A percentile compares a stretch with the other conserved stretches of the same genome.
phyloP scores from a whole-genome alignment of 2,329 filamentous ascomycete genomes.

The Monosporascus sp. region DNA sequence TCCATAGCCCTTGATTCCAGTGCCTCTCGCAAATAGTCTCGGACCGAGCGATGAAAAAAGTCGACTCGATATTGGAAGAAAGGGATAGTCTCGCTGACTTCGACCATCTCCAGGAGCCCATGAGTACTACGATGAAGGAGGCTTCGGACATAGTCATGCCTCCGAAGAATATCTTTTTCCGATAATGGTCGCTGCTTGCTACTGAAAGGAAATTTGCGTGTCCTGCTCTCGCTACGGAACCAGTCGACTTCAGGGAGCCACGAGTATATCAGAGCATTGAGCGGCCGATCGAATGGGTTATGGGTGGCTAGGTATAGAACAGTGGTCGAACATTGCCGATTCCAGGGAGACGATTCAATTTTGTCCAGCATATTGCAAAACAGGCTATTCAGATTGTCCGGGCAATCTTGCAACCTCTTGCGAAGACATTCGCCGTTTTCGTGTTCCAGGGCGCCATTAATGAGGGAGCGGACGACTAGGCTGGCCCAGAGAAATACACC shows the following conservation, averaged over 20 bases:
- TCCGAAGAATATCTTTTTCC: not conserved
- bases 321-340: not conserved
- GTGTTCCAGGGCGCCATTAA: not conserved
- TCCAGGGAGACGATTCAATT: not conserved
- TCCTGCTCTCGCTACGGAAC: not conserved
- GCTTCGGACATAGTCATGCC: not conserved
- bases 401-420: not conserved
- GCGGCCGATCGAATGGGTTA: not conserved
- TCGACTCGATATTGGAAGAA: not conserved
- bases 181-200: not conserved
- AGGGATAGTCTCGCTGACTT: not conserved
- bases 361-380: not conserved
- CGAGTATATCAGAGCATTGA: not conserved
- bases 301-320: not conserved
- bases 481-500: not conserved
- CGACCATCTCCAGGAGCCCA: not conserved
- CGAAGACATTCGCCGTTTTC: not conserved
- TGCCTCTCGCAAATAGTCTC: not conserved
- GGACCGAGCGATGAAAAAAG: not conserved
- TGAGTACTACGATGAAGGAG: not conserved
- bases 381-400: not conserved
- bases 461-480: not conserved
- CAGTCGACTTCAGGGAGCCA: not conserved
- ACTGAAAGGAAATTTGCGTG: not conserved
- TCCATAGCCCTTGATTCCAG: not conserved